These are phyloP conservation scores for Chlamydomonas schloesseri DNA, from an alignment of 139 green algal species.

Conservation along the genomic window DNA sequence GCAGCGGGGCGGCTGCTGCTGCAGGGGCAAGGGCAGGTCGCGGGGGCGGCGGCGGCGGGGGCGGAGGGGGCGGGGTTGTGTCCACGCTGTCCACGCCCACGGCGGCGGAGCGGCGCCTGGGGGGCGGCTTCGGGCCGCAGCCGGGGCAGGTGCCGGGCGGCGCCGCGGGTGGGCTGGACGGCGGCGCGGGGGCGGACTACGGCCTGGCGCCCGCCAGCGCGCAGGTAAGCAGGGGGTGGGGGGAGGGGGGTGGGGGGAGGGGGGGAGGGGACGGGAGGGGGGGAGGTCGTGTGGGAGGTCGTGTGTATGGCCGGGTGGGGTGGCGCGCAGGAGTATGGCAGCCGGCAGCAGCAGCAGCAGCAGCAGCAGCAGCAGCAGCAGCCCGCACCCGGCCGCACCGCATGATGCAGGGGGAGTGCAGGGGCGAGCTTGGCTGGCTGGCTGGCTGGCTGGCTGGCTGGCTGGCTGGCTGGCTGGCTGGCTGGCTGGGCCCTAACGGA, in stretches of 20 bases:
- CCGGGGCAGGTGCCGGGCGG: background rate
- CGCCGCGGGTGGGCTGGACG: background rate
- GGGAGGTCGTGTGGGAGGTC: background rate
- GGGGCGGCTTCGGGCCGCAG: constrained; percentile 2
- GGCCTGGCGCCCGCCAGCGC: background rate
- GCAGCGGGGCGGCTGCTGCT: too few relatives aligned
- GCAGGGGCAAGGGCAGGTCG: too few relatives aligned
- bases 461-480: too few relatives aligned
- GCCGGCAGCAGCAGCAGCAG: background rate
- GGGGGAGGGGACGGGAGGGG: too few relatives aligned
- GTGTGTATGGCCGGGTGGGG: background rate
- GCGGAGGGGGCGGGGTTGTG: background rate
- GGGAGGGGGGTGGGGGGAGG: background rate
- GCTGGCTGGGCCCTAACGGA: too few relatives aligned
- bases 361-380: background rate
- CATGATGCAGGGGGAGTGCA: too few relatives aligned
- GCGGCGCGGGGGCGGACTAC: constrained; percentile 24
- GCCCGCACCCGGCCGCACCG: background rate
- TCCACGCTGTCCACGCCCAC: constrained; percentile 31
- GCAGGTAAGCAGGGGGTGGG: background rate
- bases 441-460: too few relatives aligned
- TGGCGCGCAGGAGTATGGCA: background rate
- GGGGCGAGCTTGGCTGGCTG: too few relatives aligned
- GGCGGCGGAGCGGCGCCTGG: constrained; percentile 18
- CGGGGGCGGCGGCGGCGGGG: too few relatives aligned